These are phyloP conservation scores for Chaetoceros tenuissimus DNA, from an alignment of 108 stramenopile species.

Conservation along the genomic window DNA sequence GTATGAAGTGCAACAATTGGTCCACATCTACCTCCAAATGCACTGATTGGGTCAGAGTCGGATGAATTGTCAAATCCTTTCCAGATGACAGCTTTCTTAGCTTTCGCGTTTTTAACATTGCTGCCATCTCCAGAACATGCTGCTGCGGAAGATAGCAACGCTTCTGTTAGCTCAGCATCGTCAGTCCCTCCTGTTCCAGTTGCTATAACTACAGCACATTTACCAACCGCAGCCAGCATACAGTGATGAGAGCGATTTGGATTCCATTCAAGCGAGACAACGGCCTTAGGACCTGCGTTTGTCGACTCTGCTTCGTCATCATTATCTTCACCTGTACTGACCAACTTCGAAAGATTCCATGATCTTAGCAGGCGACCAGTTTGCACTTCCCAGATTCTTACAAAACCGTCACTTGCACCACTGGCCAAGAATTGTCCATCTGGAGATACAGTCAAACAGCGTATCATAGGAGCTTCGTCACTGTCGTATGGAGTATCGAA, in stretches of 20 bases:
- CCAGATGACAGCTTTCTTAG: slow-evolving; percentile 80
- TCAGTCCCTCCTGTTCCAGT: slow-evolving; percentile 80
- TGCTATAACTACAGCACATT: slow-evolving; percentile 76
- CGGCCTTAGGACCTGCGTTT: slow-evolving; percentile 21
- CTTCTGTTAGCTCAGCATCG: slow-evolving; percentile 78
- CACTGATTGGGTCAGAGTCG: slow-evolving; percentile 31
- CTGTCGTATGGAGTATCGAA: slow-evolving; percentile 71
- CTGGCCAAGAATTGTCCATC: slow-evolving; percentile 96
- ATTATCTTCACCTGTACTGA: slow-evolving; percentile 12
- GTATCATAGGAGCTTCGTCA: slow-evolving; percentile 41
- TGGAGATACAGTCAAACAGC: slow-evolving; percentile 77
- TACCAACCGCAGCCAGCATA: slow-evolving; percentile 67
- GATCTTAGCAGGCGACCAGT: slow-evolving; percentile 66
- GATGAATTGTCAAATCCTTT: slow-evolving; percentile 1
- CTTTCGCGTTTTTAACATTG: slow-evolving; percentile 58
- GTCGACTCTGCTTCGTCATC: slow-evolving; percentile 23
- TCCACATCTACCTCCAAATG: slow-evolving; percentile 36
- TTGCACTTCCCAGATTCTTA: slow-evolving; percentile 94
- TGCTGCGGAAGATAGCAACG: slow-evolving; percentile 57
- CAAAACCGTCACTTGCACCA: slow-evolving; percentile 82
- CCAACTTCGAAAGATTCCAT: slow-evolving; percentile 53
- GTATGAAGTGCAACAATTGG: slow-evolving; percentile 56
- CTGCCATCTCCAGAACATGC: slow-evolving; percentile 37
- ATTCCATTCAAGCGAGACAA: slow-evolving; percentile 85
- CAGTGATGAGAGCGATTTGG: slow-evolving; percentile 85